Conservation (phyloP, 148 eudicot species). For the Limonium bicolor region DNA sequence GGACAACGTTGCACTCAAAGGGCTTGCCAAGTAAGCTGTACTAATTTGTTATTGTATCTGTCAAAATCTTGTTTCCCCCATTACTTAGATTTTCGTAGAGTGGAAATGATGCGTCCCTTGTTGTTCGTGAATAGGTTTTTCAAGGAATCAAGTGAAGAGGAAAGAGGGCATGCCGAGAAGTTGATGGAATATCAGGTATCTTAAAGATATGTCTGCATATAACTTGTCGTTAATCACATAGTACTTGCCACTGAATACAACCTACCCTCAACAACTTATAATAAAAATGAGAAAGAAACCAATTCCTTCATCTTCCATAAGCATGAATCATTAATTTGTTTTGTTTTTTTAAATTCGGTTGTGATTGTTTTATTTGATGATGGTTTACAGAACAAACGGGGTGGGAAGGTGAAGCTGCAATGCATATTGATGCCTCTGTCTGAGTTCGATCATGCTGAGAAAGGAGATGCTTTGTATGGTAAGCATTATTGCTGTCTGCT, state of each 20-base stretch:
- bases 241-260: no score
- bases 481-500: constrained; percentile 4
- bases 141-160: constrained; percentile 79
- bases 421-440: constrained; percentile 39
- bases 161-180: constrained; percentile 83
- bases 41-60: background rate
- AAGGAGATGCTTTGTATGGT: constrained; percentile 87
- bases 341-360: background rate
- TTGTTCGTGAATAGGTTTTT: constrained; percentile 34
- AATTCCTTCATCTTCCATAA: background rate
- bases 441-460: constrained; percentile 62
- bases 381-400: constrained; percentile 56
- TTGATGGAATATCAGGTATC: constrained; percentile 76
- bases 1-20: constrained; percentile 95
- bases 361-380: background rate
- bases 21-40: constrained; percentile 59
- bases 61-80: background rate
- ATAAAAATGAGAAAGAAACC: no score
- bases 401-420: constrained; percentile 64
- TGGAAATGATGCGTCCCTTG: background rate
- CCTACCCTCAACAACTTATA: no score
- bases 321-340: background rate
- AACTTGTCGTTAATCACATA: background rate
- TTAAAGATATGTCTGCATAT: background rate
- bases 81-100: background rate